Conservation (phyloP, 768 basidiomycete species). For the Rossbeevera mucosa region DNA sequence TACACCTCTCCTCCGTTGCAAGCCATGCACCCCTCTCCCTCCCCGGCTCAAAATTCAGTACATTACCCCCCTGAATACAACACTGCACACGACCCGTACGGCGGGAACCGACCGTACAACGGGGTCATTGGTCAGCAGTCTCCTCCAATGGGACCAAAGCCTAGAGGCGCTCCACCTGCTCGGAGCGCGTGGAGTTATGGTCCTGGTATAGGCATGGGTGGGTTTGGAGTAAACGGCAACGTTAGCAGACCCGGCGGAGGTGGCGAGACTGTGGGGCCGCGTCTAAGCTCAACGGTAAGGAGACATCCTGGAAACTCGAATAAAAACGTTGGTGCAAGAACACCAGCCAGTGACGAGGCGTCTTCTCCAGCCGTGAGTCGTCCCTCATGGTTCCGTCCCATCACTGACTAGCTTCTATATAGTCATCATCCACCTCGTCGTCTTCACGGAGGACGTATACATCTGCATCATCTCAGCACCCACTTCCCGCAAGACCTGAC, state of each 20-base stretch:
- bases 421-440: conserved; percentile 79
- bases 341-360: conserved; percentile 67
- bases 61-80: conserved; percentile 30
- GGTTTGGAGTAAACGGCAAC: conserved; percentile 32
- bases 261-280: conserved; percentile 58
- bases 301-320: conserved; percentile 48
- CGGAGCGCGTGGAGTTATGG: conserved; percentile 68
- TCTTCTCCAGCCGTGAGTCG: conserved; percentile 70
- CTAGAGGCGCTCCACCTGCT: conserved; percentile 37
- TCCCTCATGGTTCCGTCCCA: conserved; percentile 1
- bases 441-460: conserved; percentile 76
- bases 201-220: conserved; percentile 52
- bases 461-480: conserved; percentile 70
- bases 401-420: conserved; percentile 11
- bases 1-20: conserved; percentile 31
- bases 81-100: conserved; percentile 22
- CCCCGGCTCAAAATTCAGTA: conserved; percentile 24
- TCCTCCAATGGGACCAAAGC: conserved; percentile 22
- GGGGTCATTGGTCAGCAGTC: conserved; percentile 32
- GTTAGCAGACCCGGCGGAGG: conserved; percentile 24
- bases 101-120: conserved; percentile 22
- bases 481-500: conserved; percentile 78
- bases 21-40: conserved; percentile 23
- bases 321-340: conserved; percentile 51
- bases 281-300: conserved; percentile 49